Evolutionary conservation across 306 rosid species (phyloP).

Genomic region (Lotus japonicus): DNA sequence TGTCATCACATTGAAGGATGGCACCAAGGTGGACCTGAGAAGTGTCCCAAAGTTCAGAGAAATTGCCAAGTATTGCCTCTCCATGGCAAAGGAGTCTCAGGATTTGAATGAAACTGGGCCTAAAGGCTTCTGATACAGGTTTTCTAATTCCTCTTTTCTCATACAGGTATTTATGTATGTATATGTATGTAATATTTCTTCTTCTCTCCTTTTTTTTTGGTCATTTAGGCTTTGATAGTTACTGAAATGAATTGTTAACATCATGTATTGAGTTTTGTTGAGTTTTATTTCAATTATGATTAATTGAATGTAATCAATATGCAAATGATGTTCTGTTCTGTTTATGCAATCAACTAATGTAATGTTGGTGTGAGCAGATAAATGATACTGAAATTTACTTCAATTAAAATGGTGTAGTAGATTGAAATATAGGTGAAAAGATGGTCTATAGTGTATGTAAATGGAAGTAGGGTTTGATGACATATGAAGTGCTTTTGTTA

Average conservation of each 20-base stretch:
- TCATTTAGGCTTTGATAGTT: neutral
- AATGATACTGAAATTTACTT: neutral
- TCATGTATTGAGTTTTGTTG: neutral
- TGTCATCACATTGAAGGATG: constrained; percentile 74
- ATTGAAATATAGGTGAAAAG: neutral
- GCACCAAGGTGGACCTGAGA: constrained; percentile 78
- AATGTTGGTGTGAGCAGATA: neutral
- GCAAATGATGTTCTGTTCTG: neutral
- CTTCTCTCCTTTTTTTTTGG: neutral
- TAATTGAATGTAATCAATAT: neutral
- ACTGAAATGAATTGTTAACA: neutral
- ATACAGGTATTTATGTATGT: constrained; percentile 4
- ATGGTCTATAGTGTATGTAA: neutral
- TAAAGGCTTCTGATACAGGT: constrained; percentile 45
- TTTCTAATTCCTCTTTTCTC: neutral
- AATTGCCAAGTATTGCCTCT: constrained; percentile 68
- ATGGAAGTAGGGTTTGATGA: neutral
- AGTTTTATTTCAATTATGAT: neutral
- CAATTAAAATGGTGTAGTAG: too few species aligned
- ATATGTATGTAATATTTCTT: neutral
- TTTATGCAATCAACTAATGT: neutral
- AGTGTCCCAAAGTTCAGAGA: constrained; percentile 88
- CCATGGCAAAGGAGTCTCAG: constrained; percentile 38
- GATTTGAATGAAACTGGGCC: constrained; percentile 37
- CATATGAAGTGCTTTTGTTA: neutral